Conservation (phyloP, 1,284 basidiomycete genomes). For the Moniliella sp. region DNA sequence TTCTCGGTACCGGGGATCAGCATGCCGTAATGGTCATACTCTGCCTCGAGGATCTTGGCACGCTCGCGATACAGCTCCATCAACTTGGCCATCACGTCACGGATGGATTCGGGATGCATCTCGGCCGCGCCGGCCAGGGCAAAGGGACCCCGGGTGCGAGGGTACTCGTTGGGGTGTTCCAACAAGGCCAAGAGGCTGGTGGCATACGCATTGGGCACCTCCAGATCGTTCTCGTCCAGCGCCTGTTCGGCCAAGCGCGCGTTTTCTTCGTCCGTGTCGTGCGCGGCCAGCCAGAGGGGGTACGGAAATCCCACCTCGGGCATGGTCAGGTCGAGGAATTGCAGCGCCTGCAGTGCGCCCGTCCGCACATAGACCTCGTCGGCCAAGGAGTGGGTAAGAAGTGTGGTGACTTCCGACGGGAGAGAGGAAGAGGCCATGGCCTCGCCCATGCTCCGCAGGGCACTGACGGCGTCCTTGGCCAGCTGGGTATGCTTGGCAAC, state of each 20-base stretch:
- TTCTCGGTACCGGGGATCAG: slow-evolving; percentile 71
- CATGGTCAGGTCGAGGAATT: slow-evolving; percentile 81
- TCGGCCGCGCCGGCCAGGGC: slow-evolving; percentile 60
- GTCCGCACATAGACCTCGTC: slow-evolving; percentile 74
- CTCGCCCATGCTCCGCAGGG: slow-evolving; percentile 61
- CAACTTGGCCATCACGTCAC: slow-evolving; percentile 40
- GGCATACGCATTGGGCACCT: slow-evolving; percentile 57
- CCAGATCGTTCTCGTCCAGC: slow-evolving; percentile 91
- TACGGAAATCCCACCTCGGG: slow-evolving; percentile 80
- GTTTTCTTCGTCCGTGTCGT: slow-evolving; percentile 82
- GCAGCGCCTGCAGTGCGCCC: slow-evolving; percentile 71
- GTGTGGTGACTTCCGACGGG: slow-evolving; percentile 42
- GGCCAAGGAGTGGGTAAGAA: slow-evolving; percentile 55
- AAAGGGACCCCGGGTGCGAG: slow-evolving; percentile 49
- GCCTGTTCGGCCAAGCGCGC: slow-evolving; percentile 56
- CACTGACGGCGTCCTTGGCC: slow-evolving; percentile 62
- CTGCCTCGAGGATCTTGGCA: slow-evolving; percentile 53
- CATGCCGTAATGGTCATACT: slow-evolving; percentile 49
- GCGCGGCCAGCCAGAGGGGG: slow-evolving; percentile 66
- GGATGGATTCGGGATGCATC: slow-evolving; percentile 50
- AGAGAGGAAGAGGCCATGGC: slow-evolving; percentile 52
- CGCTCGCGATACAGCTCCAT: slow-evolving; percentile 63
- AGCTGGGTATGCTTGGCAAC: slow-evolving; percentile 60
- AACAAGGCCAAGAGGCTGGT: slow-evolving; percentile 49
- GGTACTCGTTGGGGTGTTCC: slow-evolving; percentile 58